Evolutionary conservation across 441 rosid genomes (phyloP), one percentile per base, ranked within the genome.

Genomic region (Pelargonium citronellum): DNA sequence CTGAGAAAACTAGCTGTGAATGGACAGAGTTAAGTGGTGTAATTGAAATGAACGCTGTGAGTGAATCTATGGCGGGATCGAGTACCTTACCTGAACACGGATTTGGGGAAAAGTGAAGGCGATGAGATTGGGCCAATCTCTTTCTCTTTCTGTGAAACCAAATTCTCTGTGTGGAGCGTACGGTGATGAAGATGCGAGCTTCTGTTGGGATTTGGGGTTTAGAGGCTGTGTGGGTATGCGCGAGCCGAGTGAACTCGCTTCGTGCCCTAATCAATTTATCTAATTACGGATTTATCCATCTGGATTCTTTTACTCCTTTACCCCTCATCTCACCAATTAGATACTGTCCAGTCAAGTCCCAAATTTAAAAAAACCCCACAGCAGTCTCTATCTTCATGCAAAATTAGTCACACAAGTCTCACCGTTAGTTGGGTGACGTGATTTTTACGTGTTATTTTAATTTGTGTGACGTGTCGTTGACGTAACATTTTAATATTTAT

Each of bases 191-290:
- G 63, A 7, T 17, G 27, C 19, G 63, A 16, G 10, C 63, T 57
- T 57, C 27, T 53, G 60, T 53, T 57, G 61, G 43, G 43, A 39
- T 39, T 39, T 39, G 43, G 43, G 43, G 43, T 39, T 39, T 39
- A 39, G 63, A 57, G 19, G 63, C 13, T 57, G 27, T 49, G 17
- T 57, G 63, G 8, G 63, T 16, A 11, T 16, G 63, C 63, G 61
- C 61, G 22, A 55, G 61, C 19, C 20, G 19, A n/a, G 22, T 55
- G 61, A 57, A 11, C 63, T 57, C 63, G 63, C 22, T 17, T 5
- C 27, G 4, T 57, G 63, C 63, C 63, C 63, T 57, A 57, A 57
- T 57, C 27, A 17, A 57, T 57, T 57, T 19, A 19, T 57, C 27
- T 57, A 57, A 57, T 57, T 17, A 17, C 63, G 63, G 63, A 57